Evolutionary conservation across 768 basidiomycete genomes (phyloP).

Genomic region (Peribolospora baueri): DNA sequence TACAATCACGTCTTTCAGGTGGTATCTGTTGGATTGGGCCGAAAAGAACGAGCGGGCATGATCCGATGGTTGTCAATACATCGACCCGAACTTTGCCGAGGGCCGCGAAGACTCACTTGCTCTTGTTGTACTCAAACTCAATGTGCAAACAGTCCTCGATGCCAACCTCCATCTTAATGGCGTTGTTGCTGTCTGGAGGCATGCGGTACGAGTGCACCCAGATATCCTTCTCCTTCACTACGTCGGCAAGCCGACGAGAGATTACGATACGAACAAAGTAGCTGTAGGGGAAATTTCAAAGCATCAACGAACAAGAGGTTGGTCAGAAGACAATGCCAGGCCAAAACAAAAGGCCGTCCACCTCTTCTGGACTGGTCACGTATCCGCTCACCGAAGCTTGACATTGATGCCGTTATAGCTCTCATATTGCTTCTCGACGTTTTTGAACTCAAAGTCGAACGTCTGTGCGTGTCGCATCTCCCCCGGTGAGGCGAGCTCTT

Average conservation of each 20-base stretch:
- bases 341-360: neutral
- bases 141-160: conserved; percentile 98
- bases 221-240: conserved; percentile 71
- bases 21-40: conserved; percentile 42
- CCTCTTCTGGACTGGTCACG: neutral
- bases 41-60: neutral
- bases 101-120: conserved; percentile 40
- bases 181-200: conserved; percentile 93
- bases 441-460: conserved; percentile 93
- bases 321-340: neutral
- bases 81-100: neutral
- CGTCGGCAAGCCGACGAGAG: conserved; percentile 75
- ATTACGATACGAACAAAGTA: conserved; percentile 82
- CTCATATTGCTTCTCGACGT: conserved; percentile 97
- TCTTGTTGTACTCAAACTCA: conserved; percentile 99
- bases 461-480: conserved; percentile 93
- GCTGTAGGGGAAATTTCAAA: conserved; percentile 22
- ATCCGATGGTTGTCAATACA: conserved; percentile 1
- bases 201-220: conserved; percentile 98
- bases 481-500: conserved; percentile 84
- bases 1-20: conserved; percentile 94
- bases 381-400: conserved; percentile 49
- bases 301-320: neutral
- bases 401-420: conserved; percentile 96
- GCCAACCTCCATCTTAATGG: conserved; percentile 99